Conservation (phyloP, 495 filamentous ascomycete genomes). For the Penicilliopsis zonata region DNA sequence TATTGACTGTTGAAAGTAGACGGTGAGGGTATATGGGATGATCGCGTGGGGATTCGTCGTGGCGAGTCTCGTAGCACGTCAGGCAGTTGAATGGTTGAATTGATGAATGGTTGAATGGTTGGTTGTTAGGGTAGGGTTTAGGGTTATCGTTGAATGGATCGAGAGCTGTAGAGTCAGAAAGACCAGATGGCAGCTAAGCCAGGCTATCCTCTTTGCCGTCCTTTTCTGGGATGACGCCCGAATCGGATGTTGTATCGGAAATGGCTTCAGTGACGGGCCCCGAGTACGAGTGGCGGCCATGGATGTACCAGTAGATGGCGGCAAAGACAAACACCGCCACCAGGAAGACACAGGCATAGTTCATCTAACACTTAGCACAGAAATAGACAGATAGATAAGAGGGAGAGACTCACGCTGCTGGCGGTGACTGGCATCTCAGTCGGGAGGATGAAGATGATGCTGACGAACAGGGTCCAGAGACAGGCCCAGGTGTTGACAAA, state of each 20-base stretch:
- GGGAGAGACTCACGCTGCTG: conserved; percentile 17
- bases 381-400: background rate
- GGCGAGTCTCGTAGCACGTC: too few species aligned
- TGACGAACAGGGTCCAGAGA: conserved; percentile 48
- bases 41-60: too few species aligned
- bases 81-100: too few species aligned
- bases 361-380: conserved; percentile 19
- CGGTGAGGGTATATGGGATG: too few species aligned
- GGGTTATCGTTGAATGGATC: too few species aligned
- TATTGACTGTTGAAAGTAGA: too few species aligned
- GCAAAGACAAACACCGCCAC: conserved; percentile 32
- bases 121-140: too few species aligned
- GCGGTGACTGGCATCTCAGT: conserved; percentile 39
- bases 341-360: conserved; percentile 34
- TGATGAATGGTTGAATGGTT: too few species aligned
- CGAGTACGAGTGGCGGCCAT: conserved; percentile 36
- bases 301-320: conserved; percentile 36
- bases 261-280: conserved; percentile 36
- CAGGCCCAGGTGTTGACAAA: conserved; percentile 41
- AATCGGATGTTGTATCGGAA: conserved; percentile 1
- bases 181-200: too few species aligned
- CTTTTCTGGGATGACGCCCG: background rate
- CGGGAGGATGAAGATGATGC: conserved; percentile 49
- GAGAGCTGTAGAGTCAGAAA: too few species aligned
- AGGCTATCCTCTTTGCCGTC: too few species aligned